These are phyloP conservation scores for Aspergillus aculeatinus DNA, from an alignment of 2,329 filamentous ascomycete genomes.

Conservation along the genomic window DNA sequence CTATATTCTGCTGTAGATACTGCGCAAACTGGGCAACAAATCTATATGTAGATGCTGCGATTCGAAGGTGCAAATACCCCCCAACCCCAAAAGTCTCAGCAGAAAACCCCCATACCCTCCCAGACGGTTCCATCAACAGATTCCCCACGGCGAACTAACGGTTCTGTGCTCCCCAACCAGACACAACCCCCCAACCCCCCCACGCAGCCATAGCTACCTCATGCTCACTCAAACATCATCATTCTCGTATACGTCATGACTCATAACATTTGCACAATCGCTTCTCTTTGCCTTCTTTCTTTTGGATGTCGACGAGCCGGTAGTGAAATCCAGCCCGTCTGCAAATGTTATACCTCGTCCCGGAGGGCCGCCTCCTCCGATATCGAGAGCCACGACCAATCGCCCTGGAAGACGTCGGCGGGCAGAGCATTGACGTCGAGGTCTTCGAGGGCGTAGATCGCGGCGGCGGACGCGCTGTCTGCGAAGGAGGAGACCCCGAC, in stretches of 20 bases:
- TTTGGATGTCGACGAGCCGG: not conserved
- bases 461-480: not conserved
- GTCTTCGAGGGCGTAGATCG: slow-evolving; percentile 5
- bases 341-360: slow-evolving; percentile 1
- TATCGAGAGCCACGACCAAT: slow-evolving; percentile 12
- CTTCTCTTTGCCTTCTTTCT: no score
- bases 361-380: slow-evolving; percentile 9
- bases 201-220: no score
- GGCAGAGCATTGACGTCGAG: slow-evolving; percentile 7
- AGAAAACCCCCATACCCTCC: no score
- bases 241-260: not conserved
- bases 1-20: no score
- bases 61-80: no score
- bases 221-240: not conserved
- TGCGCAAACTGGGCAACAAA: no score
- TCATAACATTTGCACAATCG: not conserved
- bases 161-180: not conserved
- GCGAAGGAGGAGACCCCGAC: not conserved
- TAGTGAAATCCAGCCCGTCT: not conserved
- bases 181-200: no score
- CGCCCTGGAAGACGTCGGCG: slow-evolving; percentile 7
- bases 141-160: not conserved
- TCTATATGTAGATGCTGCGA: no score
- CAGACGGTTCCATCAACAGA: no score
- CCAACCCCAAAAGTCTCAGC: no score